Evolutionary conservation across 495 filamentous ascomycete genomes (phyloP), one percentile per base, ranked within the genome.

Genomic region (Aspergillus kassunensis): DNA sequence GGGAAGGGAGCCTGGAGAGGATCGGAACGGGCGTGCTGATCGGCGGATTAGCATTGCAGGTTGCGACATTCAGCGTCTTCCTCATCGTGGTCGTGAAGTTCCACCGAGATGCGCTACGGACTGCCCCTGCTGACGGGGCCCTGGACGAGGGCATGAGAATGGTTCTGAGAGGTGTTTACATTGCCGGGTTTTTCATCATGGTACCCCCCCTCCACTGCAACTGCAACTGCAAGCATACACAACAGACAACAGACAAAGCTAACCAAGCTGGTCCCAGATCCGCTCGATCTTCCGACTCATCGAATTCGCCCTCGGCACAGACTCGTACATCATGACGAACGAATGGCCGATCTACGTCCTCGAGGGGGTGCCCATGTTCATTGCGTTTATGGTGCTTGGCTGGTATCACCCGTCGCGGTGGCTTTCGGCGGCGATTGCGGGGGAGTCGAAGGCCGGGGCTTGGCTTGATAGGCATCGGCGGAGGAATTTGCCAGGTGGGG

Each of bases 271-370:
- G 15, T 11, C 6, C 0, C 24, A 68, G 65, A 44, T 70, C 18
- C 65, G 67, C 27, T 66, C 47, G 10, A 58, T 70, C 13, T 72
- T 68, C 44, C 67, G 69, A 9, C 57, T 70, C 3, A 61, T 70
- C 23, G 69, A 72, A 41, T 72, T 70, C 43, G 60, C 63, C 2
- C 40, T 62, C 19, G 67, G 69, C 5, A 65, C 67, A 2, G 56
- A 64, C 19, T 57, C 65, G 1, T 70, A 72, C 51, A 58, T 61
- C 6, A 68, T 66, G 35, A 61, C 46, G 10, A 61, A 70, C 33
- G 69, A 70, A 53, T 72, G 67, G 69, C 58, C 67, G 4, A 53
- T 70, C 40, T 70, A 67, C 41, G 69, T 72, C 11, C 64, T 72
- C 23, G 69, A 72, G 53, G 58, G 62, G 10, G 51, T 65, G n/a